These are phyloP conservation scores for Suhomyces sp. DNA, from an alignment of 805 yeast genomes.

Conservation along the genomic window DNA sequence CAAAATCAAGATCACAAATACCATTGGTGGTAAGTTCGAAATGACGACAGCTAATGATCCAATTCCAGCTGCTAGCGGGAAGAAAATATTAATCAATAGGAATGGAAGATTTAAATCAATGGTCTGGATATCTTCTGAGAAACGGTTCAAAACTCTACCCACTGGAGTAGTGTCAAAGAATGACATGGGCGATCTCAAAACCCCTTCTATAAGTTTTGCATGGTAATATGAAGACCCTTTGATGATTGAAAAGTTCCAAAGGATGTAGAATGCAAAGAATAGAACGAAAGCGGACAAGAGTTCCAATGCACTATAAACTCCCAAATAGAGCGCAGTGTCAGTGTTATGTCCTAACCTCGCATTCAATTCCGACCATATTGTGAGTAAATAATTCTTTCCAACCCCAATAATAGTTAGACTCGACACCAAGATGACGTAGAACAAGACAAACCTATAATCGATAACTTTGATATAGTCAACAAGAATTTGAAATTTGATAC, in stretches of 20 bases:
- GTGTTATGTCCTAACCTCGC: slow-evolving; percentile 23
- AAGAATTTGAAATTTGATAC: slow-evolving; percentile 30
- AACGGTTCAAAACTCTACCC: slow-evolving; percentile 40
- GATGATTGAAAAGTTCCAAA: slow-evolving; percentile 31
- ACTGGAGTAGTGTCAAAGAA: slow-evolving; percentile 43
- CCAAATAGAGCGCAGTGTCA: slow-evolving; percentile 23
- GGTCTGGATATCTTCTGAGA: slow-evolving; percentile 56
- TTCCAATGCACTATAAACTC: slow-evolving; percentile 27
- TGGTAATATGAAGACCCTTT: slow-evolving; percentile 34
- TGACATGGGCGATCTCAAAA: slow-evolving; percentile 40
- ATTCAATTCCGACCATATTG: slow-evolving; percentile 37
- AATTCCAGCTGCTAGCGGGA: no score
- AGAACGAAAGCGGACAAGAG: slow-evolving; percentile 25
- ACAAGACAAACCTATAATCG: no score
- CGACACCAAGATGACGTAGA: no score
- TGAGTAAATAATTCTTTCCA: no score
- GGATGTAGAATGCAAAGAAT: slow-evolving; percentile 27
- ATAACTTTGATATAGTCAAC: slow-evolving; percentile 33
- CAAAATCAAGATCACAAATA: slow-evolving; percentile 24
- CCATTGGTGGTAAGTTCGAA: slow-evolving; percentile 33
- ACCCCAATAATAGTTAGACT: no score
- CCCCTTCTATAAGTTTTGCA: slow-evolving; percentile 34
- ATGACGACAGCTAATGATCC: slow-evolving; percentile 31
- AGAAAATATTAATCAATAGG: slow-evolving; percentile 49
- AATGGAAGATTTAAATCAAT: slow-evolving; percentile 71